A percentile compares a stretch with the other conserved stretches of the same genome.
These are phyloP conservation scores for Colletotrichum zoysiae DNA, from an alignment of 2,329 filamentous ascomycete genomes.

Conservation along the genomic window DNA sequence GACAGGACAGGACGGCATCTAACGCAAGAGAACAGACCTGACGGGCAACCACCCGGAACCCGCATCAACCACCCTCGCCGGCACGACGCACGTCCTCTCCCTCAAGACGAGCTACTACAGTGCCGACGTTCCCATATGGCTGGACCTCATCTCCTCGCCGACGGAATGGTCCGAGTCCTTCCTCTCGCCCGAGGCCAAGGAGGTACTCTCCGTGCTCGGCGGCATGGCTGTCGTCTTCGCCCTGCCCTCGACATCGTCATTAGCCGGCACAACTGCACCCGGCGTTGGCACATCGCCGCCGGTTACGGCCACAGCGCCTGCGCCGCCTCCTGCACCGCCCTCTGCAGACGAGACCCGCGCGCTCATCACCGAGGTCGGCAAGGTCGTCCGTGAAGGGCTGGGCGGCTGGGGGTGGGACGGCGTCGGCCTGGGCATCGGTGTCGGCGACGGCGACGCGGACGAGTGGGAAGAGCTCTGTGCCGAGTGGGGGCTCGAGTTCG, in stretches of 20 bases:
- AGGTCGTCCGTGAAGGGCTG: conserved; percentile 67
- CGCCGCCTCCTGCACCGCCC: background rate
- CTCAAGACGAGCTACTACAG: conserved; percentile 73
- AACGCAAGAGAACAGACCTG: conserved; percentile 58
- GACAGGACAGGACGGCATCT: background rate
- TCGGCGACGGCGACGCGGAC: conserved; percentile 61
- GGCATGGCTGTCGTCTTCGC: conserved; percentile 69
- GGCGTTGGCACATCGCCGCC: too few species aligned
- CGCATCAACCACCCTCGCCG: conserved; percentile 63
- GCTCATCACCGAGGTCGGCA: conserved; percentile 65
- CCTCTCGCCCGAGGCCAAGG: conserved; percentile 69
- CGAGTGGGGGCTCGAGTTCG: conserved; percentile 72
- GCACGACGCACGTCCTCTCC: conserved; percentile 67
- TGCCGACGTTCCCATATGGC: conserved; percentile 72
- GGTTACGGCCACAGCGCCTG: background rate
- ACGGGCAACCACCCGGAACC: conserved; percentile 61
- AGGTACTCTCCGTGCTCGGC: conserved; percentile 72
- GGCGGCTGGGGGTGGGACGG: conserved; percentile 76
- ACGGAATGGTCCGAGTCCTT: conserved; percentile 70
- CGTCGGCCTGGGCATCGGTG: conserved; percentile 69
- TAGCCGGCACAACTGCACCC: background rate
- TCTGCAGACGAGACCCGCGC: conserved; percentile 49
- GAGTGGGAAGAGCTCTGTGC: conserved; percentile 73
- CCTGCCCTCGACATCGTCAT: conserved; percentile 47
- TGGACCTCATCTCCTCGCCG: conserved; percentile 69